Evolutionary conservation across 345 rosid genomes (phyloP).

Genomic region (Rhodamnia argentea): DNA sequence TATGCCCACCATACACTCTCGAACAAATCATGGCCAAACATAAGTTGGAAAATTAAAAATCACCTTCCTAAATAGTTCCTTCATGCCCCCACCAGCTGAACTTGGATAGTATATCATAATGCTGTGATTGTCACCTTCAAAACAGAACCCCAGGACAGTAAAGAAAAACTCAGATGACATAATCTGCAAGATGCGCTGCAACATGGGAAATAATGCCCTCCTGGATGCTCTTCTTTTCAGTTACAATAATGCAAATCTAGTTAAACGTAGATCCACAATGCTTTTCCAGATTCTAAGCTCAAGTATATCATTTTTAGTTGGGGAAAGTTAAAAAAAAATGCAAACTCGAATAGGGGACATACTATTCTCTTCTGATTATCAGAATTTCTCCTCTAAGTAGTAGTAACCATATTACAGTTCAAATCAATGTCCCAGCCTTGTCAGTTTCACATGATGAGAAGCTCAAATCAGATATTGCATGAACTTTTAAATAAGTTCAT

Average conservation of each 20-base stretch:
- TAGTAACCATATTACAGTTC: not conserved
- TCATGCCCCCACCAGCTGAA: constrained; percentile 99
- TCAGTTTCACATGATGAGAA: not conserved
- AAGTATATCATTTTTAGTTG: not conserved
- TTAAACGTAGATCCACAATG: not conserved
- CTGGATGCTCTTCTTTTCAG: not conserved
- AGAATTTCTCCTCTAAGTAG: not conserved
- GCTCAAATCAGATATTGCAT: not conserved
- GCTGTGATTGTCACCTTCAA: constrained; percentile 88
- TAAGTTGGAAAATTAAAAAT: not conserved
- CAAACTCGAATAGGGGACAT: not conserved
- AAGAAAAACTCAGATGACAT: not conserved
- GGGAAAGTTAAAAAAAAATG: not conserved
- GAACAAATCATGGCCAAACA: not conserved
- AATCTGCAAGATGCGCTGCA: not conserved
- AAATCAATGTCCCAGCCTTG: not conserved
- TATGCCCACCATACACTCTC: not conserved
- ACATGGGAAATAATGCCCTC: not conserved
- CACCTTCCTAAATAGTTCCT: constrained; percentile 98
- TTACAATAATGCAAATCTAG: not conserved
- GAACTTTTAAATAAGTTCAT: not conserved
- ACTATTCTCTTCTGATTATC: not conserved
- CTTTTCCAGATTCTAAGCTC: not conserved
- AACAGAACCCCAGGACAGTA: constrained; percentile 10
- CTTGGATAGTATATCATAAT: constrained; percentile 99